Conservation (phyloP, 2,329 filamentous ascomycete genomes). For the Xylariaceae sp. region DNA sequence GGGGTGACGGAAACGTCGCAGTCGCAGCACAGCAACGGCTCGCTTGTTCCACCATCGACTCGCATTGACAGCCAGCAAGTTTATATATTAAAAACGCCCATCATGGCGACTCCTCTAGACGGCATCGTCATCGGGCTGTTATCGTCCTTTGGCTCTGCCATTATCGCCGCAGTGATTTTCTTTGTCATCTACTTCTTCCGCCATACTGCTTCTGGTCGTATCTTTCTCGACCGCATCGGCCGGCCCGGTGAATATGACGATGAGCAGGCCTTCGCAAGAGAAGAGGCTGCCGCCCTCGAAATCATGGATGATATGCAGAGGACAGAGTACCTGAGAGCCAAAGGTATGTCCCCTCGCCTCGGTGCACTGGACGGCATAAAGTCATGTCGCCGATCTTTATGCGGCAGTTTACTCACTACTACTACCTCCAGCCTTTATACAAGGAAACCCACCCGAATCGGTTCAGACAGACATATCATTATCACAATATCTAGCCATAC, state of each 20-base stretch:
- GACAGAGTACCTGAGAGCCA: conserved; percentile 87
- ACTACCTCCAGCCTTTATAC: conserved; percentile 67
- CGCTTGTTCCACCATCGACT: conserved; percentile 4
- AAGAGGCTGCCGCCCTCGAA: conserved; percentile 92
- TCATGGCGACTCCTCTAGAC: conserved; percentile 39
- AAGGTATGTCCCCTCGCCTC: conserved; percentile 58
- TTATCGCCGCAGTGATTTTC: conserved; percentile 74
- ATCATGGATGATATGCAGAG: conserved; percentile 90
- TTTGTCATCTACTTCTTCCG: conserved; percentile 87
- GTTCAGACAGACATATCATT: conserved; percentile 94
- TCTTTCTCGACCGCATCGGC: conserved; percentile 88
- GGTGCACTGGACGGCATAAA: conserved; percentile 5
- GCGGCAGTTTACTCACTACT: conserved; percentile 1
- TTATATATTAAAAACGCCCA: conserved; percentile 12
- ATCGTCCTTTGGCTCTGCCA: conserved; percentile 87
- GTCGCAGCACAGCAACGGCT: not conserved
- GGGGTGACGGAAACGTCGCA: conserved; percentile 30
- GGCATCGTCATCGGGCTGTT: conserved; percentile 93
- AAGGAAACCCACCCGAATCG: conserved; percentile 91
- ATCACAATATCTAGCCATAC: conserved; percentile 95
- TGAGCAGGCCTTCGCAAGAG: conserved; percentile 86
- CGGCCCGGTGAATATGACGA: conserved; percentile 96
- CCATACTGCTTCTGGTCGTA: conserved; percentile 81
- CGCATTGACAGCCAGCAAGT: conserved; percentile 1
- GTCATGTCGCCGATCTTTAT: not conserved